These are phyloP conservation scores for Dryas alaskensis DNA, from an alignment of 306 rosid species.

Conservation along the genomic window DNA sequence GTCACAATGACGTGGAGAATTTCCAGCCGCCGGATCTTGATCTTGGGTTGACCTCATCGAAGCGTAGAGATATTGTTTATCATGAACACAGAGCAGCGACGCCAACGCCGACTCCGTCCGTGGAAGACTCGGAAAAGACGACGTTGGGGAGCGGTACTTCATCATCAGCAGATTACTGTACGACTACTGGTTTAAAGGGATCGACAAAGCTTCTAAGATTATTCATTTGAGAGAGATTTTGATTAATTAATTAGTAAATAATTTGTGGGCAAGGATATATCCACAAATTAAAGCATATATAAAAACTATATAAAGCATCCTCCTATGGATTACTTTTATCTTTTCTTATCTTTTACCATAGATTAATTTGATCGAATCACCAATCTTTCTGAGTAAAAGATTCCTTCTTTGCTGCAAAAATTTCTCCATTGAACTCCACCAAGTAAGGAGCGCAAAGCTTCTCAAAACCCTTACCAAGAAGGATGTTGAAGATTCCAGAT, in stretches of 20 bases:
- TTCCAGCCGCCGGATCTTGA: conserved; percentile 23
- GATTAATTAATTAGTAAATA: not conserved
- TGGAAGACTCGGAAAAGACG: conserved; percentile 32
- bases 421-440: conserved; percentile 2
- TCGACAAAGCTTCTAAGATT: conserved; percentile 40
- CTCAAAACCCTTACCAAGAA: not conserved
- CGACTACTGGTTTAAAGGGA: conserved; percentile 13
- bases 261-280: not conserved
- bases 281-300: not conserved
- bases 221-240: conserved; percentile 31
- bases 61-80: conserved; percentile 5
- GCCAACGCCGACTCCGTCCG: conserved; percentile 24
- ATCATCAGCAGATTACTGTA: conserved; percentile 1
- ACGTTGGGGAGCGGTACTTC: conserved; percentile 33
- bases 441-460: not conserved
- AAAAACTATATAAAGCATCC: no score
- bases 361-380: no score
- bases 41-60: conserved; percentile 31
- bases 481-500: not conserved
- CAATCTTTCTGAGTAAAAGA: not conserved
- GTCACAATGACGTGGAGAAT: not conserved
- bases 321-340: no score
- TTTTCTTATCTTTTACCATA: no score
- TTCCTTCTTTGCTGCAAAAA: not conserved
- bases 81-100: conserved; percentile 10